Evolutionary conservation across 2,329 filamentous ascomycete species (phyloP).

Genomic region (Neofusicoccum cordaticola): DNA sequence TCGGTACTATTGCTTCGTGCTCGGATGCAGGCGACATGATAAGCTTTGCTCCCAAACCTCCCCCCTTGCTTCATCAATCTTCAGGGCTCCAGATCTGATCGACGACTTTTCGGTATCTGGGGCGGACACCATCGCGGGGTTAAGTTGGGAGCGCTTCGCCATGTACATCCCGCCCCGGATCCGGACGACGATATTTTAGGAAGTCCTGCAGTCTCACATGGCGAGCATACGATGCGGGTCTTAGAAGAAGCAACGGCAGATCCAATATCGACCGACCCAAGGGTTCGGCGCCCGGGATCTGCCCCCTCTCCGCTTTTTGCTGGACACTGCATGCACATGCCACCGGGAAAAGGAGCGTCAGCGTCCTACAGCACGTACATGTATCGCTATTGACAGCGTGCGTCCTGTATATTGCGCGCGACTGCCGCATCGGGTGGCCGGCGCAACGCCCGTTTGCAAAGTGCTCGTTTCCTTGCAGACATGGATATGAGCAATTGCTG

Average conservation of each 20-base stretch:
- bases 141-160: neutral
- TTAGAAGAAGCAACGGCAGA: neutral
- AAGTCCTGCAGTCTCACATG: neutral
- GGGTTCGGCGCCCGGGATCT: conserved; percentile 2
- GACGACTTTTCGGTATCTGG: neutral
- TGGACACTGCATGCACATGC: conserved; percentile 1
- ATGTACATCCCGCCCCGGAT: too few relatives aligned
- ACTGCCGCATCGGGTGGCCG: neutral
- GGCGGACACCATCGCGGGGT: too few relatives aligned
- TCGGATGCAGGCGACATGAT: neutral
- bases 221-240: neutral
- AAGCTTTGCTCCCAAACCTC: neutral
- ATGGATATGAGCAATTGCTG: neutral
- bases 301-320: conserved; percentile 2
- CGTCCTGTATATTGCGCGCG: conserved; percentile 3
- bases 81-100: neutral
- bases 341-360: neutral
- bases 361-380: neutral
- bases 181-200: neutral
- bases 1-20: neutral
- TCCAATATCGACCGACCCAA: neutral
- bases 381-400: conserved; percentile 3
- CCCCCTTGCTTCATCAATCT: neutral
- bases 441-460: neutral
- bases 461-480: neutral